Conservation (phyloP, 768 basidiomycete species). For the Lepiota brunneoincarnata region DNA sequence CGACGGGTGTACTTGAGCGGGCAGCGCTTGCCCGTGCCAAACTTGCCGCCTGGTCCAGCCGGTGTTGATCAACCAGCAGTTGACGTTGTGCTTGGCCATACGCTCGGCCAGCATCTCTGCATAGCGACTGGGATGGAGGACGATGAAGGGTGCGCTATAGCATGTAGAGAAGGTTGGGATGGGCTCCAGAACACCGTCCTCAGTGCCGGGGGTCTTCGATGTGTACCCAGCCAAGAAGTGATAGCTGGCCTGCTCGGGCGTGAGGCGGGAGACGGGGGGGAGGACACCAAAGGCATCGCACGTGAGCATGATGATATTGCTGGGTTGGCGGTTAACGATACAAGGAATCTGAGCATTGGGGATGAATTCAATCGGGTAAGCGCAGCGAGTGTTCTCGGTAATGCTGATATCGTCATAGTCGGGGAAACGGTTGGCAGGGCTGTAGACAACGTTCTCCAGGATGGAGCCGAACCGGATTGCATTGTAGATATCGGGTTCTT, state of each 20-base stretch:
- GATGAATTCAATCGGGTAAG: conserved; percentile 98
- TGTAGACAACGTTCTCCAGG: conserved; percentile 99
- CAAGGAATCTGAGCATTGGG: conserved; percentile 95
- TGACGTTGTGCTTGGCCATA: conserved; percentile 84
- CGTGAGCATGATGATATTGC: conserved; percentile 94
- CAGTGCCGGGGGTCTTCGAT: conserved; percentile 98
- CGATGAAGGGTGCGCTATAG: conserved; percentile 99
- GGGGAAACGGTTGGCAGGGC: conserved; percentile 72
- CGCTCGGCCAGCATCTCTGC: conserved; percentile 95
- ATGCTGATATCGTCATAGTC: conserved; percentile 97
- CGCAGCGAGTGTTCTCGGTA: conserved; percentile 99
- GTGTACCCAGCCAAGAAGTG: conserved; percentile 98
- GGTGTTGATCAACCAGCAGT: conserved; percentile 99
- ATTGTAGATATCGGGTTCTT: conserved; percentile 96
- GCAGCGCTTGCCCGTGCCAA: conserved; percentile 90
- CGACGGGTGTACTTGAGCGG: conserved; percentile 93
- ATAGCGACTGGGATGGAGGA: conserved; percentile 94
- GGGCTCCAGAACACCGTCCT: conserved; percentile 96
- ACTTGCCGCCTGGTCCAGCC: conserved; percentile 96
- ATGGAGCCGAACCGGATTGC: conserved; percentile 96
- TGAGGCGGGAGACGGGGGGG: conserved; percentile 90
- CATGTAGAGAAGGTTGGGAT: conserved; percentile 99
- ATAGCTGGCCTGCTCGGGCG: conserved; percentile 94
- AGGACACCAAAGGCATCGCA: conserved; percentile 99
- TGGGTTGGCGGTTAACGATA: conserved; percentile 80